phyloP scores from a whole-genome alignment of 352 stramenopile genomes.

The Pythium coloratum region DNA sequence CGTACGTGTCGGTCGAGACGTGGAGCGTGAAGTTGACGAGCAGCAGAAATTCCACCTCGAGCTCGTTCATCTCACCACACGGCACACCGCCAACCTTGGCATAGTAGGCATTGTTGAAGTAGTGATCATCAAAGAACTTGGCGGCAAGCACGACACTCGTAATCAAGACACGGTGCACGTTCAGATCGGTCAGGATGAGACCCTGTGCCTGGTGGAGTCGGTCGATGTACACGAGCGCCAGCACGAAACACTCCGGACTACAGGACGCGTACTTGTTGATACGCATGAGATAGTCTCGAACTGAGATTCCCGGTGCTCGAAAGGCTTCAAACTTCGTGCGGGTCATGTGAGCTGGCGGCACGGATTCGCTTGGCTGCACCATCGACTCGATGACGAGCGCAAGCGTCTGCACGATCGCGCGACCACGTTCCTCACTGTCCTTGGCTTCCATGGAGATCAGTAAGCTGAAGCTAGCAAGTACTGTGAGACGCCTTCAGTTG shows the following conservation, averaged over 20 bases:
- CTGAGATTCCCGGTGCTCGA: conserved; percentile 75
- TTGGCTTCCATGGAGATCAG: conserved; percentile 38
- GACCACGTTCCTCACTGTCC: conserved; percentile 71
- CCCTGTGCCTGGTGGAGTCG: conserved; percentile 96
- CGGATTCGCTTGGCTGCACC: conserved; percentile 62
- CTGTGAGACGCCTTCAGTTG: background rate
- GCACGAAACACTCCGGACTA: conserved; percentile 98
- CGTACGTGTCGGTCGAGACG: conserved; percentile 90
- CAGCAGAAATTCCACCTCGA: conserved; percentile 98
- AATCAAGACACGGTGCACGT: conserved; percentile 98
- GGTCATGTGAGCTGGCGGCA: conserved; percentile 53
- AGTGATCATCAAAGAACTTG: conserved; percentile 99
- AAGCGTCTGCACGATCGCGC: conserved; percentile 79
- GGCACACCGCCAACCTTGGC: conserved; percentile 94
- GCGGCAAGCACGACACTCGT: conserved; percentile 96
- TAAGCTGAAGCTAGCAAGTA: background rate
- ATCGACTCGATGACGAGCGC: conserved; percentile 79
- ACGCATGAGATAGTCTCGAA: conserved; percentile 80
- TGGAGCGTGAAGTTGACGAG: conserved; percentile 98
- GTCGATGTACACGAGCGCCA: conserved; percentile 99
- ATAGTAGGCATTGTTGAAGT: conserved; percentile 99
- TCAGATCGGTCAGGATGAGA: conserved; percentile 96
- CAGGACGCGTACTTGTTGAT: conserved; percentile 99
- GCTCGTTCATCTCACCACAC: conserved; percentile 95
- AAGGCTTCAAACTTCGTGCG: conserved; percentile 88